Base-by-base conservation (phyloP, 78 protist species). In the Guillardia theta region DNA sequence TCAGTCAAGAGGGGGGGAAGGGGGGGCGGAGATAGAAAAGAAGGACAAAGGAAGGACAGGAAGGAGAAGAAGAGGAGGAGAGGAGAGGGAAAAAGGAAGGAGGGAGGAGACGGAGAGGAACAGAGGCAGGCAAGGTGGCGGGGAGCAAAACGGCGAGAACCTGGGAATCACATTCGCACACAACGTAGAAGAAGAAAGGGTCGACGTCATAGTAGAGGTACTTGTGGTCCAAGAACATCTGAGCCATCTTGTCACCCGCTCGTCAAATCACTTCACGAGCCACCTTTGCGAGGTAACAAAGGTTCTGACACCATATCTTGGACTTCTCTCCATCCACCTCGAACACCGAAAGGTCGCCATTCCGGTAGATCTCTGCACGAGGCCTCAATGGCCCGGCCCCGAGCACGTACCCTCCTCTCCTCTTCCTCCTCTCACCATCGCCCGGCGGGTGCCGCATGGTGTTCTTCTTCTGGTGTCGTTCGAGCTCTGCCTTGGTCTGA, bases 191-290 rank as follows among this genome's bases (percentile, higher is more conserved):
- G 93, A 97, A 93, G 92, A 99, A 99, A 30, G 99, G 98, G 48
- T 98, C 99, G 0, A 98, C 97, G 94, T 95, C 96, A 83, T 93
- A 95, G 92, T 95, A 95, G 48, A 98, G 94, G 0, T 98, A 97
- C 95, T 99, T 98, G 97, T 98, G 99, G 93, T 99, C 99, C 10
- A 99, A 94, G 37, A 98, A 98, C 48, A 98, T 95, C 92, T n/a
- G n/a, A n/a, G n/a, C n/a, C n/a, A n/a, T n/a, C n/a, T n/a, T n/a
- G n/a, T n/a, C 21, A 5, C n/a, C n/a, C n/a, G n/a, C n/a, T n/a
- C n/a, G n/a, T n/a, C n/a, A n/a, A n/a, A n/a, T n/a, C n/a, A n/a
- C n/a, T n/a, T n/a, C n/a, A n/a, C n/a, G n/a, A n/a, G n/a, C n/a
- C 44, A 33, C 78, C 37, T 47, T 44, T 33, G 92, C 92, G 50